phyloP scores from a whole-genome alignment of 1,284 basidiomycete genomes.

The Termitomyces sp. region DNA sequence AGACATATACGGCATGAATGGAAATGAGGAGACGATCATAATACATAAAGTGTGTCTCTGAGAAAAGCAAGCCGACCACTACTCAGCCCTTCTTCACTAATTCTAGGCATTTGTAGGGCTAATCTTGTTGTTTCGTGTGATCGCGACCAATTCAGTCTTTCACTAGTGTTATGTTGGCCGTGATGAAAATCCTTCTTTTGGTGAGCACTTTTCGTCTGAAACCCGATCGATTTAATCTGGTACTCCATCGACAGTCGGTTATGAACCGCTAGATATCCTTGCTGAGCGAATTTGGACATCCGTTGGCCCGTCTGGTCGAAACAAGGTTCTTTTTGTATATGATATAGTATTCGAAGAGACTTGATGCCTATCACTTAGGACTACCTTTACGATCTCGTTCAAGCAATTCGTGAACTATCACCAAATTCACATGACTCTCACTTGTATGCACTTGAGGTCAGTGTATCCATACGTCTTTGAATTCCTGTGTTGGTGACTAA shows the following conservation, averaged over 20 bases:
- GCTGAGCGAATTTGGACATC: conserved; percentile 68
- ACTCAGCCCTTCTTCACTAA: background rate
- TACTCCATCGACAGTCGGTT: conserved; percentile 57
- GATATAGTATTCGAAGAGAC: background rate
- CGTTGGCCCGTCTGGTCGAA: conserved; percentile 77
- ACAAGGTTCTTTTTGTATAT: conserved; percentile 49
- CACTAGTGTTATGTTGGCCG: conserved; percentile 71
- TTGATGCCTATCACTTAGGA: conserved; percentile 41
- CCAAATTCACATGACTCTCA: conserved; percentile 75
- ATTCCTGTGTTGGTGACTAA: background rate
- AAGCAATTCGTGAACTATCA: conserved; percentile 63
- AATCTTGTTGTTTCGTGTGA: background rate
- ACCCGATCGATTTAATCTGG: background rate
- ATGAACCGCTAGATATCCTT: conserved; percentile 65
- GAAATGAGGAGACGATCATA: conserved; percentile 50
- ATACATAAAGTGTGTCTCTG: conserved; percentile 41
- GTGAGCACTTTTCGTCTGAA: conserved; percentile 31
- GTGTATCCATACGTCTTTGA: background rate
- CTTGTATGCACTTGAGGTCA: conserved; percentile 67
- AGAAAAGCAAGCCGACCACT: background rate
- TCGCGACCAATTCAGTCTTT: background rate
- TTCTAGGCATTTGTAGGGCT: conserved; percentile 30
- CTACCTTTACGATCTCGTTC: conserved; percentile 71
- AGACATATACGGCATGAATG: conserved; percentile 53
- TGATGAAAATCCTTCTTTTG: conserved; percentile 74